Evolutionary conservation across 2,329 filamentous ascomycete genomes (phyloP), one percentile per base, ranked within the genome.

Genomic region (Fusarium tupiense): DNA sequence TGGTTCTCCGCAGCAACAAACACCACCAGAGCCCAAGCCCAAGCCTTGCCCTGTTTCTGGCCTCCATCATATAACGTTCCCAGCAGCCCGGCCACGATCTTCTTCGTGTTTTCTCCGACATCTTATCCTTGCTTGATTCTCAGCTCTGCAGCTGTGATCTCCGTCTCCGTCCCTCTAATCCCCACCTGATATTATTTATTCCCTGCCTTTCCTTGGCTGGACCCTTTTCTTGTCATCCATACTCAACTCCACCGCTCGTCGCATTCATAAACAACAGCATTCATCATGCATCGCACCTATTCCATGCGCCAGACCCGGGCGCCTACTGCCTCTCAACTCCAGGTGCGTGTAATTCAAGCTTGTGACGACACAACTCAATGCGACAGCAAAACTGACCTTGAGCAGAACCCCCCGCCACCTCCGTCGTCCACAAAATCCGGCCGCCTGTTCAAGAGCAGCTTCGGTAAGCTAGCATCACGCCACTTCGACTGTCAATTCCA

Each of bases 241-340:
- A n/a, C 57, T 60, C 33, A 71, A 59, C 76, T 72, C 76, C 74
- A 75, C 75, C 53, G 56, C 69, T 59, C 77, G 66, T 73, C 77
- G 64, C 67, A 77, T 67, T 53, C 69, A 74, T 50, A 69, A 70
- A 63, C 63, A 73, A 52, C 33, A 60, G 13, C 33, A 52, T 29
- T 47, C 85, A 86, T 72, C 65, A 99, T 99, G 96, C 96, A 99
- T 90, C 95, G 96, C 84, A 98, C 96, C 76, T 99, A 98, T 85
- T 98, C 95, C 80, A 97, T 98, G 96, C 95, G 96, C 92, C 93
- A 97, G 86, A 93, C 94, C 85, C 92, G 96, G 89, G 94, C 94
- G 85, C 96, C 96, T 56, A 99, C 96, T 76, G 96, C 96, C 81
- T 97, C 95, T 81, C 89, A 91, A 81, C 86, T 91, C 52, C 88